Percentiles rank a stretch among this genome's conserved stretches.
phyloP scores from a whole-genome alignment of 192 early-diverging fungal genomes.

The Cetraspora pellucida region DNA sequence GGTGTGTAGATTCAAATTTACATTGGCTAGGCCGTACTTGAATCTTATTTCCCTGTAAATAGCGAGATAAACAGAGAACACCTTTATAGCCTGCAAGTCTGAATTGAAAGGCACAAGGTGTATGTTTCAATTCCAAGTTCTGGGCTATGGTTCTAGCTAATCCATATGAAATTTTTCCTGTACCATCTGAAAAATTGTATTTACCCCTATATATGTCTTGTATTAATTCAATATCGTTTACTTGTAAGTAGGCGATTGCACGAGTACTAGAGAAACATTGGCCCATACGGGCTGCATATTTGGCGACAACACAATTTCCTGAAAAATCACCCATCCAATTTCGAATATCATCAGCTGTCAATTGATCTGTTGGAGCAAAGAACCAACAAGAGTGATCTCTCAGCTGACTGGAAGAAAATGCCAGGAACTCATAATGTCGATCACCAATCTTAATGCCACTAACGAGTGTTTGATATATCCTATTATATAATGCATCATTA shows the following conservation, averaged over 20 bases:
- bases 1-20: conserved; percentile 59
- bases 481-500: conserved; percentile 51
- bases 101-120: conserved; percentile 72
- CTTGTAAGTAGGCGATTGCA: conserved; percentile 46
- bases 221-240: conserved; percentile 49
- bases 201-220: conserved; percentile 60
- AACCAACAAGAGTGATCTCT: conserved; percentile 73
- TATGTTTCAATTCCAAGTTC: conserved; percentile 40
- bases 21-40: conserved; percentile 58
- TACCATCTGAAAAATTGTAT: conserved; percentile 74
- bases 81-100: conserved; percentile 71
- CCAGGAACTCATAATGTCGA: conserved; percentile 61
- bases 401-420: conserved; percentile 65
- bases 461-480: conserved; percentile 51
- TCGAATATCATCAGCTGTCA: conserved; percentile 57
- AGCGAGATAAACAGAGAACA: conserved; percentile 48
- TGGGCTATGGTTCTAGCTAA: conserved; percentile 50
- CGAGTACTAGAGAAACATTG: conserved; percentile 76
- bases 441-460: conserved; percentile 60
- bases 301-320: conserved; percentile 64
- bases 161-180: conserved; percentile 60
- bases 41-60: conserved; percentile 40
- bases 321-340: conserved; percentile 74
- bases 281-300: conserved; percentile 69
- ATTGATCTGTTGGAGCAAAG: conserved; percentile 53